A percentile compares a stretch with the other conserved stretches of the same genome.
Conservation (phyloP, 768 basidiomycete species). For the Leccinum incarnatum region DNA sequence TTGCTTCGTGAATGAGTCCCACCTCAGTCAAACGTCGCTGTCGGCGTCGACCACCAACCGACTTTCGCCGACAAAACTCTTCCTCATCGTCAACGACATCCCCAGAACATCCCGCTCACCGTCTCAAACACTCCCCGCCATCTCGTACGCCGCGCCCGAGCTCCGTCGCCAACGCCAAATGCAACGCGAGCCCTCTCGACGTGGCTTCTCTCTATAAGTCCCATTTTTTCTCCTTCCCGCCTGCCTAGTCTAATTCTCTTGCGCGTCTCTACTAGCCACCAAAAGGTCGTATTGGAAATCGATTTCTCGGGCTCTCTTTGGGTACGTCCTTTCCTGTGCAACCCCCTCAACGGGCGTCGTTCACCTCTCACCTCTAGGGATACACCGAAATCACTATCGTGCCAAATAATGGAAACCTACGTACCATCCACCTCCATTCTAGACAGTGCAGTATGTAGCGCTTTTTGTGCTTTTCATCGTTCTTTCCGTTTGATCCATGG, state of each 20-base stretch:
- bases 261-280: slow-evolving; percentile 81
- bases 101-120: background rate
- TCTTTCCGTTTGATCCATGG: slow-evolving; percentile 22
- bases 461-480: slow-evolving; percentile 10
- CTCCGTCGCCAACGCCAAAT: slow-evolving; percentile 34
- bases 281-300: slow-evolving; percentile 92
- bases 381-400: slow-evolving; percentile 91
- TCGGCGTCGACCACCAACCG: slow-evolving; percentile 19
- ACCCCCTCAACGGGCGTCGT: slow-evolving; percentile 14
- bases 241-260: slow-evolving; percentile 42
- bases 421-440: slow-evolving; percentile 83
- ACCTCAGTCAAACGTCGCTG: slow-evolving; percentile 19
- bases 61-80: slow-evolving; percentile 8
- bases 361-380: slow-evolving; percentile 50
- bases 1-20: slow-evolving; percentile 22
- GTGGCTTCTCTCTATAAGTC: slow-evolving; percentile 91
- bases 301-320: slow-evolving; percentile 87
- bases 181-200: slow-evolving; percentile 75
- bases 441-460: slow-evolving; percentile 75
- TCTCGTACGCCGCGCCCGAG: slow-evolving; percentile 1
- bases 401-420: slow-evolving; percentile 76
- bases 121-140: background rate
- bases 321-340: slow-evolving; percentile 46
- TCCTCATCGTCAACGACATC: background rate
- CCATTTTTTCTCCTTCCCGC: slow-evolving; percentile 26